Evolutionary conservation across 2,329 filamentous ascomycete genomes (phyloP), one percentile per base, ranked within the genome.

Genomic region (Madurella mycetomatis): DNA sequence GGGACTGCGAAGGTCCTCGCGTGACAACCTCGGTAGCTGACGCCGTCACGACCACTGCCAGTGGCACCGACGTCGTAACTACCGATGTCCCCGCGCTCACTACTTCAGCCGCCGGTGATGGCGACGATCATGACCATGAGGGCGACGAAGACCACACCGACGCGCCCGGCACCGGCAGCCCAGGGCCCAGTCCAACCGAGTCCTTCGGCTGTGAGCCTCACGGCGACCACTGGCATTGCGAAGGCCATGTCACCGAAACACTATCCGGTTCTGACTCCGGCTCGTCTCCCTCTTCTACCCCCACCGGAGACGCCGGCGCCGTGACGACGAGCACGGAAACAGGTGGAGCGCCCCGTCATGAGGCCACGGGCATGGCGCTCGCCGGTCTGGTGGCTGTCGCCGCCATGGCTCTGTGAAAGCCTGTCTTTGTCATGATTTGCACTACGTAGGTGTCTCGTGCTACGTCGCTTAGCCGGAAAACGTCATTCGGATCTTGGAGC

Each of bases 181-280:
- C 60, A 15, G 47, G 43, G 34, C 62, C 62, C 18, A 56, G 51
- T 17, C 62, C 62, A 9, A 64, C 62, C 37, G 62, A 60, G 52
- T 62, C 59, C 7, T 57, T 56, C 30, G 61, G 61, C 25, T 64
- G 62, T 42, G 51, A 56, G 25, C 18, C 60, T 8, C 62, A 64
- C 34, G 60, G 62, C 18, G 62, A 64, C 41, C 62, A 64, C 51
- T 64, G 61, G 62, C 60, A 63, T 45, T 63, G 61, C 48, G 37
- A 50, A 16, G 57, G 58, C 25, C 49, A 56, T 12, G 37, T 44
- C 37, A 54, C 53, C 11, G 47, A 54, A 5, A 1, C 18, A 2
- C 46, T 11, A 30, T 5, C 17, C 31, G 19, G n/a, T 16, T n/a
- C 42, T n/a, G 17, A 19, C 19, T 2, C n/a, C n/a, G n/a, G n/a